phyloP scores from a whole-genome alignment of 495 filamentous ascomycete genomes.

The Xylaria palmicola region DNA sequence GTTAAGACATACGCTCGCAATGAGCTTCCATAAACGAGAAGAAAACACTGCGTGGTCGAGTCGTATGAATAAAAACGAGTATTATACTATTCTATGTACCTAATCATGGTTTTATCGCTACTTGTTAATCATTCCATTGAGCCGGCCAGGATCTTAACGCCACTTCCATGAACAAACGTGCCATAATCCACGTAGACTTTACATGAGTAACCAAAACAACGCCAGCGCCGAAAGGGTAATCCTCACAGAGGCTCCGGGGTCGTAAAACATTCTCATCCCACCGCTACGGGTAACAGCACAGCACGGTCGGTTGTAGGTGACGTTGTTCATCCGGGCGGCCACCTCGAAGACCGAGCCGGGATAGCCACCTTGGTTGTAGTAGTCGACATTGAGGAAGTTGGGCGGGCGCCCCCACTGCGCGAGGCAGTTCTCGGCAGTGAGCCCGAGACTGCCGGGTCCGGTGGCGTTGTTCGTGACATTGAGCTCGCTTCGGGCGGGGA shows the following conservation, averaged over 20 bases:
- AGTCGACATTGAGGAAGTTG: constrained; percentile 88
- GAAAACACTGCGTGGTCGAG: too few species aligned
- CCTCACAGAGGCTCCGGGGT: not conserved
- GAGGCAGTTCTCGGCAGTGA: constrained; percentile 67
- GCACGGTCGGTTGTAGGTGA: constrained; percentile 73
- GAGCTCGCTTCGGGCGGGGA: constrained; percentile 68
- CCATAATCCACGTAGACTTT: not conserved
- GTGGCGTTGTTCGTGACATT: constrained; percentile 68
- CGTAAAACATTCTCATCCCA: not conserved
- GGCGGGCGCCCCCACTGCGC: constrained; percentile 68
- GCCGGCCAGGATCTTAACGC: not conserved
- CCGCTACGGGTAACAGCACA: constrained; percentile 52
- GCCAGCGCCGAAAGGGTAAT: not conserved
- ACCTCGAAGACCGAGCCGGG: constrained; percentile 87
- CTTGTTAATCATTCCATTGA: not conserved
- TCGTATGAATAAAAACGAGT: too few species aligned
- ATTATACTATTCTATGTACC: too few species aligned
- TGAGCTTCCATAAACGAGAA: too few species aligned
- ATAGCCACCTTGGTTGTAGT: constrained; percentile 69
- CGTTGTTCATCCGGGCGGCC: constrained; percentile 80
- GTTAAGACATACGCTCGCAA: too few species aligned
- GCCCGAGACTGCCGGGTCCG: constrained; percentile 68
- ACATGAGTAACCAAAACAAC: not conserved
- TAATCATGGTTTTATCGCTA: too few species aligned
- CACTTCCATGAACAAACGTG: not conserved